phyloP scores from a whole-genome alignment of 1,284 basidiomycete genomes.

The Cutaneotrichosporon spelunceum region DNA sequence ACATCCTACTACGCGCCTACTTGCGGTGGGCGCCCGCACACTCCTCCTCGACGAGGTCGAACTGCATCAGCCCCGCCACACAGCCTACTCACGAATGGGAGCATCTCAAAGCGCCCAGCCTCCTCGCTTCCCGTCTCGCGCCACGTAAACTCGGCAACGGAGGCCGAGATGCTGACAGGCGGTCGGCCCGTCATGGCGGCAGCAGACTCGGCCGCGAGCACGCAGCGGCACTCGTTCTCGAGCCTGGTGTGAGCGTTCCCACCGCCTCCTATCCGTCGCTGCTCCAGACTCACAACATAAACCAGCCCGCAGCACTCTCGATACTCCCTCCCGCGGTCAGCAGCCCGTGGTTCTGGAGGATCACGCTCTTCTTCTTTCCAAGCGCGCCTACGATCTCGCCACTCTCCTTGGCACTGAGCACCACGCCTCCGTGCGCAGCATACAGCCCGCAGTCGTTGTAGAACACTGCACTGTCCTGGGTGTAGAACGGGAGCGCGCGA shows the following conservation, averaged over 20 bases:
- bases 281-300: slow-evolving; percentile 31
- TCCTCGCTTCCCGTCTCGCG: slow-evolving; percentile 33
- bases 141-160: slow-evolving; percentile 34
- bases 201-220: slow-evolving; percentile 29
- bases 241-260: slow-evolving; percentile 19
- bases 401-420: slow-evolving; percentile 50
- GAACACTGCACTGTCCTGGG: slow-evolving; percentile 31
- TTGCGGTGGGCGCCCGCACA: slow-evolving; percentile 24
- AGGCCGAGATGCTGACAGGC: slow-evolving; percentile 22
- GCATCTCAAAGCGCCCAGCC: slow-evolving; percentile 31
- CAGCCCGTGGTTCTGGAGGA: slow-evolving; percentile 47
- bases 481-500: slow-evolving; percentile 49
- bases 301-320: slow-evolving; percentile 35
- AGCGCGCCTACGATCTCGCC: slow-evolving; percentile 47
- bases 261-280: not conserved
- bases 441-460: slow-evolving; percentile 42
- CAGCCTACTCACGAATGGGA: slow-evolving; percentile 28
- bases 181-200: slow-evolving; percentile 27
- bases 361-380: slow-evolving; percentile 45
- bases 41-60: slow-evolving; percentile 35
- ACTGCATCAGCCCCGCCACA: slow-evolving; percentile 19
- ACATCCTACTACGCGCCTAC: too few species aligned
- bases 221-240: slow-evolving; percentile 34
- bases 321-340: slow-evolving; percentile 27
- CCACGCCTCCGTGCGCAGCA: slow-evolving; percentile 49